Base-by-base conservation (phyloP, 768 basidiomycete species). In the Boletellus emodensis region DNA sequence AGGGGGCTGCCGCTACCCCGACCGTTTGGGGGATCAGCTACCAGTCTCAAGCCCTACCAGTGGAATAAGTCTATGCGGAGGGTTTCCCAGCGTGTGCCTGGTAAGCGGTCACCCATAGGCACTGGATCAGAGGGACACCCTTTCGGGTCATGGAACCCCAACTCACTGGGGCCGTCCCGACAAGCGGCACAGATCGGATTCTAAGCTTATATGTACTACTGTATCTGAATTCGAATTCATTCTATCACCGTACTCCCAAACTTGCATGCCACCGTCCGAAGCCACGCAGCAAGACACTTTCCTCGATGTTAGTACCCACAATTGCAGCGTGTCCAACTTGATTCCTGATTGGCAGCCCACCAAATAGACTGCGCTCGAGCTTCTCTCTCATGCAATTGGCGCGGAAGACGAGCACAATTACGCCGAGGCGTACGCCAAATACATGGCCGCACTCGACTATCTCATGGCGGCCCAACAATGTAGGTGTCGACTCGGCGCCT, bases 381-480 rank as follows among this genome's bases (percentile, higher is more conserved):
- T 95, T 42, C 90, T 96, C 14, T 87, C 93, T 67, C 79, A 80
- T 61, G 93, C 93, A 40, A 93, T 94, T 60, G 88, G 90, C 46
- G 85, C 88, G 56, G 95, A 98, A 72, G 79, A 80, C 49, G 89
- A 88, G 67, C 83, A 85, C 70, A 88, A 94, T 69, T 97, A 96
- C 73, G 75, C 80, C 7, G 91, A 93, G 63, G 93, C 94, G 15
- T 94, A 90, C 79, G 93, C 88, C 71, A 78, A 83, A 57, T 94
- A 95, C 72, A 85, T 87, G 75, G 93, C 96, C 72, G 79, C 91
- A 2, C 78, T 97, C 50, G 95, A 98, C 67, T 97, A 94, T 70
- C 97, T 98, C 71, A 91, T 96, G 87, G 87, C 96, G 60, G 92
- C 93, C 13, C 75, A 92, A 64, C 92, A 91, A 70, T 90, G 91